Base-by-base conservation (phyloP, 148 eudicot genomes). In the Vaccinium macrocarpon region DNA sequence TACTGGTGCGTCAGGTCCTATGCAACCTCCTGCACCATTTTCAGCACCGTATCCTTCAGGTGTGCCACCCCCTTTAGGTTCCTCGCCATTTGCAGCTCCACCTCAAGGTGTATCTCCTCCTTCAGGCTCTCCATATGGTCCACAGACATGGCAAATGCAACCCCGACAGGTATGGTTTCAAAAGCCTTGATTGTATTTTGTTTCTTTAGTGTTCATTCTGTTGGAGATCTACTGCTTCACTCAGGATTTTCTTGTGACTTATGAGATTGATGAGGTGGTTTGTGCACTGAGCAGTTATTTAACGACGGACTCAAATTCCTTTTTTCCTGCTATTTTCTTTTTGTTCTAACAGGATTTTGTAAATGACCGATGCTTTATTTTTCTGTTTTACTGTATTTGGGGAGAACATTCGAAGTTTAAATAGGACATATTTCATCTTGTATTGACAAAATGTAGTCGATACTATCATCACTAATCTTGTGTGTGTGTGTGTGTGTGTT, bases 71-170 rank as follows among this genome's bases (percentile, higher is more conserved):
- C 86, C 84, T 21, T 8, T 82, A 53, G 87, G 90, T 61, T 83
- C 89, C 74, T 80, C 86, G 51, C 86, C 87, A 80, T 92, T 90
- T 89, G 64, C 92, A 82, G 89, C 86, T 50, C 86, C 92, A 75
- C 88, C 83, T 73, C 95, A 85, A 87, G 89, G 88, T 88, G 85
- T 70, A 53, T 84, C 85, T 32, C 92, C 88, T 61, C 87, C 93
- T 64, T 72, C 86, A 10, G 93, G 93, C 80, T 76, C 99, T 85
- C 91, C 93, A 6, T 92, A 78, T 85, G 98, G 97, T 76, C 77
- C 88, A 84, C 98, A 91, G 85, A 84, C 93, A 46, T 92, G 95
- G 90, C 89, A 79, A 78, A 85, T 91, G 87, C 98, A 86, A 84
- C 79, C 88, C 8, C 90, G 83, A 23, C 98, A 96, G 95, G 99